Evolutionary conservation across 768 basidiomycete species (phyloP).

Genomic region (Auricularia sp.): DNA sequence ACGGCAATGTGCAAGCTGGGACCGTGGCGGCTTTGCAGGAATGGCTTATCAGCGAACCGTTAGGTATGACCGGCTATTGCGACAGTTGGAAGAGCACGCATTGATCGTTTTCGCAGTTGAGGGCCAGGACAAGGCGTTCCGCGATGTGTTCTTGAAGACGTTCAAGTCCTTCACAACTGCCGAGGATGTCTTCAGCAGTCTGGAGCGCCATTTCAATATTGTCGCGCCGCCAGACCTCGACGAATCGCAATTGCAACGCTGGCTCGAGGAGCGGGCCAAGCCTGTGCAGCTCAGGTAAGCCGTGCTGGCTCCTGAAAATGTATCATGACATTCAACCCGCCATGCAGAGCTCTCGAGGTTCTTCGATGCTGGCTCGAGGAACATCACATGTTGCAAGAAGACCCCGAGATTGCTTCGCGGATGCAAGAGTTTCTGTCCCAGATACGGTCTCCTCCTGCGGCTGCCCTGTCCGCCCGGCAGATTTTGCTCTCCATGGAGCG

Average conservation of each 20-base stretch:
- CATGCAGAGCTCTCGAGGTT: slow-evolving; percentile 7
- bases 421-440: slow-evolving; percentile 45
- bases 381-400: slow-evolving; percentile 51
- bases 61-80: slow-evolving; percentile 35
- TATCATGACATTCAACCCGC: background rate
- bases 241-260: slow-evolving; percentile 45
- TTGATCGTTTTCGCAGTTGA: background rate
- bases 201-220: slow-evolving; percentile 52
- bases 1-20: slow-evolving; percentile 57
- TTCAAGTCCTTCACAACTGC: slow-evolving; percentile 72
- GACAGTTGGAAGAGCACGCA: background rate
- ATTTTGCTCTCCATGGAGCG: slow-evolving; percentile 45
- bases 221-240: slow-evolving; percentile 31
- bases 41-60: slow-evolving; percentile 49
- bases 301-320: background rate
- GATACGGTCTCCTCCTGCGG: slow-evolving; percentile 27
- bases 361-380: slow-evolving; percentile 54
- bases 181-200: slow-evolving; percentile 54
- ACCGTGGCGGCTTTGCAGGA: slow-evolving; percentile 66
- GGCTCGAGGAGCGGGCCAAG: slow-evolving; percentile 51
- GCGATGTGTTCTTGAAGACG: slow-evolving; percentile 65
- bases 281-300: slow-evolving; percentile 49
- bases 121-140: slow-evolving; percentile 23
- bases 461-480: slow-evolving; percentile 35
- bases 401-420: slow-evolving; percentile 46